Conservation (phyloP, 768 basidiomycete species). For the Phallus indusiatus region DNA sequence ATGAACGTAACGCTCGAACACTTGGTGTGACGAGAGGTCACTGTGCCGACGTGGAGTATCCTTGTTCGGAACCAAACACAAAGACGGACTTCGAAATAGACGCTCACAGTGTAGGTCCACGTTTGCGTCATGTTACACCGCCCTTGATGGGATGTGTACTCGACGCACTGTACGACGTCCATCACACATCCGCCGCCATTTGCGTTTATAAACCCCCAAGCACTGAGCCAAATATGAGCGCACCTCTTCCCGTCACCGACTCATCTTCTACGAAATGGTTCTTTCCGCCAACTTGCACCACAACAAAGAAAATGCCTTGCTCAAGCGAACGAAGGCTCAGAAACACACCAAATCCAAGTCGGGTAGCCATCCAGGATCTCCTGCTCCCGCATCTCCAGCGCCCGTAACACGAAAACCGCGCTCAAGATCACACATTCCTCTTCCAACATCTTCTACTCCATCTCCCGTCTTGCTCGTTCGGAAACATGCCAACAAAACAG, state of each 20-base stretch:
- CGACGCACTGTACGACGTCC: neutral
- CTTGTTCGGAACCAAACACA: neutral
- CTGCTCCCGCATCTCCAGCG: neutral
- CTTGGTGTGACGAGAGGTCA: too few species aligned
- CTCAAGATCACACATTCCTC: neutral
- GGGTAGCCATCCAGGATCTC: neutral
- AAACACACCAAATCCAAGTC: neutral
- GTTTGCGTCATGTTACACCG: neutral
- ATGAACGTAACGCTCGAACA: too few species aligned
- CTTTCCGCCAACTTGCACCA: neutral
- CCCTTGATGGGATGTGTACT: neutral
- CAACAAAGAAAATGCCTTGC: neutral
- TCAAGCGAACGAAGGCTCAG: neutral
- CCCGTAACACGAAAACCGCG: neutral
- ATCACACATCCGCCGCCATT: neutral
- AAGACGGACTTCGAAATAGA: neutral
- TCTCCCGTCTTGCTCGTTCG: neutral
- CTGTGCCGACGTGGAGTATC: too few species aligned
- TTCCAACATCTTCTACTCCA: neutral
- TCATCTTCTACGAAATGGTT: neutral
- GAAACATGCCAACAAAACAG: too few species aligned
- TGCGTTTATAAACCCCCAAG: neutral
- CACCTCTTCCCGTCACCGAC: neutral
- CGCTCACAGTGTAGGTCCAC: neutral
- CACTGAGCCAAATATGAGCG: neutral